Evolutionary conservation across 805 yeast species (phyloP), one percentile per base, ranked within the genome.

Genomic region (Middelhovenomyces tepae): DNA sequence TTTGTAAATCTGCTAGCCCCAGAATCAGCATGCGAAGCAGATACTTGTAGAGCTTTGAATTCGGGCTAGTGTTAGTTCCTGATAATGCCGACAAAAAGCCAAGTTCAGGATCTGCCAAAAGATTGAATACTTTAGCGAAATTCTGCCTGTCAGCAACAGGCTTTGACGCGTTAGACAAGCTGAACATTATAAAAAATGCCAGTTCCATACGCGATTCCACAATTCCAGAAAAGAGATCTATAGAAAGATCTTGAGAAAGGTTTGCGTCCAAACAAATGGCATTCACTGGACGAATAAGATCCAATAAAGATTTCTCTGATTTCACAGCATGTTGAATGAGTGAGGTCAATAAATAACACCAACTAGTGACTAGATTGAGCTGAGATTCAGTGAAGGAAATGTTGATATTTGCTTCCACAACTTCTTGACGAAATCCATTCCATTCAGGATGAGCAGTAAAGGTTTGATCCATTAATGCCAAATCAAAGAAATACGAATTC

Each of bases 271-370:
- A 56, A n/a, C 84, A 57, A 18, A 63, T 56, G 6, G 64, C 48
- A 1, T 74, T 75, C 28, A 66, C 48, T 6, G 55, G 24, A 7
- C 35, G 42, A 6, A 51, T 37, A 3, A 28, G 32, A 16, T 38
- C 29, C 5, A 40, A 32, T 3, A 44, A 27, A 7, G 35, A 21
- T 10, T 31, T 28, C 5, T 39, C 39, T 4, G 30, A 55, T 46
- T 58, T 45, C 43, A 59, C 62, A 0, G 61, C 50, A 6, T 50
- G 38, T n/a, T 53, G 49, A 6, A 65, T 39, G 61, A 77, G 32
- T 0, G 89, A 72, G 0, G 89, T 75, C 15, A 84, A 41, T 21
- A 86, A 60, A 1, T 91, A 85, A 31, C 89, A 86, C 69, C 83
- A 75, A 0, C 93, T 70, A 45, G 78, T 78, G 3, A 84, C 79